Evolutionary conservation across 1,284 basidiomycete species (phyloP).

Genomic region (Ceratobasidium sp.): DNA sequence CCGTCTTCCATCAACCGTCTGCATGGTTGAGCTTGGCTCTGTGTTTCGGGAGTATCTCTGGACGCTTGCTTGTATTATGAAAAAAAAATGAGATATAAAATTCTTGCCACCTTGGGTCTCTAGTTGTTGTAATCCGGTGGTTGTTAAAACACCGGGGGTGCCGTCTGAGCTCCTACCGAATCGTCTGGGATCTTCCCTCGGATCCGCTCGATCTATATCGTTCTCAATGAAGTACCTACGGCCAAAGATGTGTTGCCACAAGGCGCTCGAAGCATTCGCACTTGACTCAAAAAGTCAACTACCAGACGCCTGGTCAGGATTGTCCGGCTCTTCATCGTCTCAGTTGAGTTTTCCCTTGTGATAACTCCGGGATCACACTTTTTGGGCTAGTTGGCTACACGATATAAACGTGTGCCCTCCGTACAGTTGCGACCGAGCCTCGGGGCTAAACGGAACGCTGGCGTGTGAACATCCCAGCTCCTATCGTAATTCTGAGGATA

Average conservation of each 20-base stretch:
- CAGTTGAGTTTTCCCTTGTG: neutral
- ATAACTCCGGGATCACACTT: neutral
- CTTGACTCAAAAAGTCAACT: neutral
- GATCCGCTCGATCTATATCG: too few species aligned
- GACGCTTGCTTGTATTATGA: too few species aligned
- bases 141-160: neutral
- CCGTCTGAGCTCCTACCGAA: neutral
- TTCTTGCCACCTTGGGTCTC: too few species aligned
- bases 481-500: neutral
- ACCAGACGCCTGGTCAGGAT: neutral
- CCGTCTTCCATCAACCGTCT: too few species aligned
- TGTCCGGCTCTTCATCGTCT: neutral
- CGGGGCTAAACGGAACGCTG: neutral
- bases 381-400: neutral
- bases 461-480: conserved; percentile 1
- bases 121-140: too few species aligned
- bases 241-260: neutral
- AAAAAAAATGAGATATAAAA: too few species aligned
- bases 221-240: neutral
- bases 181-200: neutral
- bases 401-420: neutral
- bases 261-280: neutral
- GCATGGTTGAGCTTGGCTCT: too few species aligned
- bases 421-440: conserved; percentile 5
- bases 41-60: too few species aligned